Evolutionary conservation across 441 rosid species (phyloP), one percentile per base, ranked within the genome.

Genomic region (Biscutella laevigata): DNA sequence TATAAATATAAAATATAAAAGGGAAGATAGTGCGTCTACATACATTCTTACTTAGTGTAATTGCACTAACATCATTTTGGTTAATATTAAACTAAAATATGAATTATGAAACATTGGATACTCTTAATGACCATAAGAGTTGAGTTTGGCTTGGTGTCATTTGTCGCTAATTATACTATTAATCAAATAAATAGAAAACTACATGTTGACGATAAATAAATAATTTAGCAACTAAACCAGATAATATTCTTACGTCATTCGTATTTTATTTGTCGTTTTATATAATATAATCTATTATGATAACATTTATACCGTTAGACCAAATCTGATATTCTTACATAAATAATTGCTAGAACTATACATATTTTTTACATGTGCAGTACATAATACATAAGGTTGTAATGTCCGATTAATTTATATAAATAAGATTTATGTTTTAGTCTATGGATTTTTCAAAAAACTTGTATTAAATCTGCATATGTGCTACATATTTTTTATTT

Each of bases 21-120:
- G 44, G 61, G 56, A 45, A 8, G 44, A 16, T 66, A 59, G 59
- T 66, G 70, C 70, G 70, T 66, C 70, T 59, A 59, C 70, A 66
- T 37, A 59, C 59, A 66, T 66, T 59, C 55, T 66, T 44, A 33
- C 42, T 38, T 36, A 51, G 25, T 51, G 60, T 43, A 42, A 35
- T 37, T 37, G 30, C 60, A 35, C 60, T 66, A 55, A 66, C 61
- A 66, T 29, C 32, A 53, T 59, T 66, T 36, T 29, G 16, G 40
- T n/a, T n/a, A n/a, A n/a, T 49, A 41, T 13, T 45, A 27, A 51
- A 43, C 35, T 58, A 58, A 34, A 21, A 35, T 51, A 36, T 34
- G 50, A 51, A 65, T 57, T 16, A 36, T 42, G 35, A 30, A 59
- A 53, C 71, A 66, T 66, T 45, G 66, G 71, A 66, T 66, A 45